Base-by-base conservation (phyloP, 73 alveolate species). In the Blepharisma stoltei region DNA sequence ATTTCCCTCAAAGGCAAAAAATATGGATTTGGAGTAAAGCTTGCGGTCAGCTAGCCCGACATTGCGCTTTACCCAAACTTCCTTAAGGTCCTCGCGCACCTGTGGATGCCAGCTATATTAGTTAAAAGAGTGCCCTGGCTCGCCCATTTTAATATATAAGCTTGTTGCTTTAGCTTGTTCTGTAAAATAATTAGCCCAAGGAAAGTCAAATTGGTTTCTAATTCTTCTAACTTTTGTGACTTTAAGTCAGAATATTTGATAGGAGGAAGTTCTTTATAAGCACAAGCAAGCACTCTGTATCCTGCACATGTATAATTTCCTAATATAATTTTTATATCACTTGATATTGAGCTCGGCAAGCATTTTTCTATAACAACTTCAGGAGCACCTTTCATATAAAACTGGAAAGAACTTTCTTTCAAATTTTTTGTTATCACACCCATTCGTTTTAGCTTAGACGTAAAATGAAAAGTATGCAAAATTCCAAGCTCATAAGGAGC, bases 281-380 rank as follows among this genome's bases (percentile, higher is more conserved):
- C 76, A 60, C 76, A 60, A 21, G 76, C 76, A 60, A 60, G 76
- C 3, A 60, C 76, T 60, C 76, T n/a, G 21, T 60, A 60, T 7
- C 81, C 81, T 20, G 23, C 5, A 6, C 41, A 25, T 14, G 81
- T 71, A 37, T 71, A 71, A 8, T 6, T 50, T 20, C 44, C 78
- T 8, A 47, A n/a, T 7, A 50, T 52, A 7, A 6, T 3, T 9
- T 71, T 20, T 47, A 71, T 27, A n/a, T 50, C 43, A 9, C 20
- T 6, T 8, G 81, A 81, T 6, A 71, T 76, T 53, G 75, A 18
- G 48, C 45, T 6, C 1, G 78, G 78, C 8, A 8, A 11, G 41
- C 98, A 96, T 41, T 92, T 86, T 70, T 93, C 97, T 70, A 83
- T 78, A 55, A 96, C 79, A 81, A 84, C 93, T 78, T 96, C 99